Base-by-base conservation (phyloP, 495 filamentous ascomycete species). In the Ascodesmis nigricans region DNA sequence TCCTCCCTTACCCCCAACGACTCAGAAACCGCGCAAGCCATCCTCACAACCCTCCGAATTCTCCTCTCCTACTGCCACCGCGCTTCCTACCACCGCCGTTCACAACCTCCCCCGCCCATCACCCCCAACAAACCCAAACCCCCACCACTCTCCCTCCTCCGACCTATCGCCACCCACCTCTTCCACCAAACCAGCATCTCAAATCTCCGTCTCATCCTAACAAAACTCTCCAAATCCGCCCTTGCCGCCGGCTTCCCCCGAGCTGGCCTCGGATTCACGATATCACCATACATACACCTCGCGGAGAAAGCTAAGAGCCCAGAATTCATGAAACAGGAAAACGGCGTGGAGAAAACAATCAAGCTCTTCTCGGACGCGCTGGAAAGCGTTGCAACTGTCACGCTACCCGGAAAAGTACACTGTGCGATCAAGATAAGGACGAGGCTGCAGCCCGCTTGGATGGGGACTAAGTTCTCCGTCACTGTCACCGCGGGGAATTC, bases 1-100 rank as follows among this genome's bases (percentile, higher is more conserved):
- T 34, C 36, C 11, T 10, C 33, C n/a, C 23, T 35, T 13, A 41
- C 29, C 6, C 28, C 36, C 20, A 38, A 61, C 8, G 53, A 52
- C 17, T 36, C 40, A n/a, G n/a, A n/a, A 3, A 50, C 71, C 23
- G 69, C 75, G 1, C 56, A 73, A 41, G 62, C 58, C 1, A 56
- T 75, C 15, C 62, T 59, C 3, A 53, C 71, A 38, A 61, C 66
- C 0, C 61, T 81, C 9, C 67, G 71, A 11, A 62, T 84, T 24
- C 62, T 83, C 3, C 65, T 84, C n/a, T 63, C 64, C 19, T 69
- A 76, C 41, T 64, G 71, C 6, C 77, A 90, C 49, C 62, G 69
- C 14, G 65, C 73, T 40, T 79, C 70, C 27, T 59, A 75, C 8
- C 60, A 60, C 8, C 64, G 61, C 2, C 64, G 78, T 24, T 72